Evolutionary conservation across 1,284 basidiomycete genomes (phyloP).

Genomic region (Fomitopsis schrenkii): DNA sequence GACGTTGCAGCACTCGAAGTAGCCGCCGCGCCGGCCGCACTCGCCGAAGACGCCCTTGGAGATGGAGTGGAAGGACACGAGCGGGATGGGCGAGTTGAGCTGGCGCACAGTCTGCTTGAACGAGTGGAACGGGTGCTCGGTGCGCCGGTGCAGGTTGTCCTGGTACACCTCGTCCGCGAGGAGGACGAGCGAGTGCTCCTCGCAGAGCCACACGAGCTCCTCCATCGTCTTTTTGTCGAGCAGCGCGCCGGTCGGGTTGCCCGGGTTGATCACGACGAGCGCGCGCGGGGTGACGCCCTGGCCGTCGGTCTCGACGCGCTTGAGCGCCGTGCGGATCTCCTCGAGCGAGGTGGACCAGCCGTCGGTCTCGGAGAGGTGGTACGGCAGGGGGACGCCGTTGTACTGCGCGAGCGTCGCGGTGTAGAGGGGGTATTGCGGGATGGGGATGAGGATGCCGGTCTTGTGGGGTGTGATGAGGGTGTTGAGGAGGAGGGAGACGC

Average conservation of each 20-base stretch:
- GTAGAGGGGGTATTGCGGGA: constrained; percentile 98
- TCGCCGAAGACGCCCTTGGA: constrained; percentile 94
- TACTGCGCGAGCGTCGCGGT: constrained; percentile 91
- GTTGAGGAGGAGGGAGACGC: constrained; percentile 86
- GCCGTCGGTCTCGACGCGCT: constrained; percentile 64
- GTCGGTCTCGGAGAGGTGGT: constrained; percentile 81
- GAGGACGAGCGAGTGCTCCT: constrained; percentile 81
- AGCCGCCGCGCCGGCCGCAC: constrained; percentile 91
- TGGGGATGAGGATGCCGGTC: constrained; percentile 88
- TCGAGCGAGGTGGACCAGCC: constrained; percentile 85
- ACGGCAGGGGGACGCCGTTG: constrained; percentile 80
- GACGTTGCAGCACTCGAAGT: constrained; percentile 89
- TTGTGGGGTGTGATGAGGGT: constrained; percentile 69
- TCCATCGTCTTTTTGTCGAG: constrained; percentile 71
- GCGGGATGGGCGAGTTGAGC: constrained; percentile 62
- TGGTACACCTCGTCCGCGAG: constrained; percentile 97
- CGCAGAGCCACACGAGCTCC: constrained; percentile 76
- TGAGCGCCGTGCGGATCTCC: constrained; percentile 67
- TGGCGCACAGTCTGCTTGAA: constrained; percentile 85
- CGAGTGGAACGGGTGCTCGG: constrained; percentile 75
- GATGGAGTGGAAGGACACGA: constrained; percentile 94
- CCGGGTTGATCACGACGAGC: constrained; percentile 94
- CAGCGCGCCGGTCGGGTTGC: constrained; percentile 90
- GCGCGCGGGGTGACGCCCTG: constrained; percentile 57
- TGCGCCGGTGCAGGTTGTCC: constrained; percentile 75